These are phyloP conservation scores for Boletus edulis DNA, from an alignment of 768 basidiomycete species.

Conservation along the genomic window DNA sequence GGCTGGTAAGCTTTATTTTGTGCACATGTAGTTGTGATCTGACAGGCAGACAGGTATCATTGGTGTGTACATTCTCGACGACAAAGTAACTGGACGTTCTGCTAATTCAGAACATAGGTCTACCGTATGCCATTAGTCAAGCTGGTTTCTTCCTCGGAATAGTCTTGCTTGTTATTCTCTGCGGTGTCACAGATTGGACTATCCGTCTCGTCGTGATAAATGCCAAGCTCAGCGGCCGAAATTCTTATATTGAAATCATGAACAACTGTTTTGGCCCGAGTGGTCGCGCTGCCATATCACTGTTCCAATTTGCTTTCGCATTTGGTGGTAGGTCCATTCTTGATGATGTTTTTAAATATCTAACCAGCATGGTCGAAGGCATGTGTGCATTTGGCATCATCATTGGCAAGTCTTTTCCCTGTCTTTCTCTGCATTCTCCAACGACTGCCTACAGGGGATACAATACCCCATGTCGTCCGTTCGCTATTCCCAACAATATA, in stretches of 20 bases:
- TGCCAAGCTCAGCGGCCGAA: slow-evolving; percentile 91
- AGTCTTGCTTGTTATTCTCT: slow-evolving; percentile 75
- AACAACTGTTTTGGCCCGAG: slow-evolving; percentile 85
- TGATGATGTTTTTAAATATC: background rate
- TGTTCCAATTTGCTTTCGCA: slow-evolving; percentile 97
- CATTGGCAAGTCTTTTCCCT: slow-evolving; percentile 46
- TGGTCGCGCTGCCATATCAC: slow-evolving; percentile 91
- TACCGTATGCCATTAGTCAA: slow-evolving; percentile 93
- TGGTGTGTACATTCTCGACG: slow-evolving; percentile 40
- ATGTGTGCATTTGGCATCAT: slow-evolving; percentile 99
- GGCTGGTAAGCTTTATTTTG: slow-evolving; percentile 56
- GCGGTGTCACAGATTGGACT: slow-evolving; percentile 93
- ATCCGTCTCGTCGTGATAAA: slow-evolving; percentile 94
- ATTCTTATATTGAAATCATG: slow-evolving; percentile 95
- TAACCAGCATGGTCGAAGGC: slow-evolving; percentile 44
- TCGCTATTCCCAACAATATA: slow-evolving; percentile 73
- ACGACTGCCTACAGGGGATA: slow-evolving; percentile 61
- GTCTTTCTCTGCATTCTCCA: background rate
- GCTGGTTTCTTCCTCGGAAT: slow-evolving; percentile 92
- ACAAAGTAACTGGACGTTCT: background rate
- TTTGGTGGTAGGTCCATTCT: slow-evolving; percentile 70
- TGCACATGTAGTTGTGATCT: slow-evolving; percentile 14
- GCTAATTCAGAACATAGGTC: slow-evolving; percentile 44
- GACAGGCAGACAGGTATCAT: slow-evolving; percentile 55
- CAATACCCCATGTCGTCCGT: slow-evolving; percentile 91